Base-by-base conservation (phyloP, 768 basidiomycete species). In the Suillus luteus region DNA sequence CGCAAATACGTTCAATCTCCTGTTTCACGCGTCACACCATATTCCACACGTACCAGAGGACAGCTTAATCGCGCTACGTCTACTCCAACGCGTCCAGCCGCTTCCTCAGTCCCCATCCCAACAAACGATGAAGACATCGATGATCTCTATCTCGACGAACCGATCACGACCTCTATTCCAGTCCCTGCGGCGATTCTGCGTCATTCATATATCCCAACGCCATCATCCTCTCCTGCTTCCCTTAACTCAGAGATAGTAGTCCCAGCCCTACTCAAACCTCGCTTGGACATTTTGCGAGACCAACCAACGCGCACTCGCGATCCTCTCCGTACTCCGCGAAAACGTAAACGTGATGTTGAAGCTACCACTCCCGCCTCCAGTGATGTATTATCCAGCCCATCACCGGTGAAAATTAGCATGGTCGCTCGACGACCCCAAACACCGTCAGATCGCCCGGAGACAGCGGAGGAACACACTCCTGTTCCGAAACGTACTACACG, bases 121-220 rank as follows among this genome's bases (percentile, higher is more conserved):
- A 68, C 77, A 61, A 63, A 71, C 69, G 66, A 64, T 66, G 73
- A 68, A 68, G 74, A 73, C 17, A 73, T 75, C n/a, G 73, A 78
- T 15, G 69, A 75, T 35, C 67, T 79, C 55, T 79, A 78, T 59
- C 69, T 74, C 0, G 76, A 75, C 19, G 73, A 76, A 19, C 73
- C 73, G 2, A 51, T 72, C 75, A 10, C 73, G 75, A 19, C 73
- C 68, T 37, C 61, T 46, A 6, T 75, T 19, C 75, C 2, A 69
- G 63, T 9, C 60, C 60, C 14, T 63, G 61, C 46, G 65, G 66
- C 2, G 60, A 68, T 0, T 54, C 38, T n/a, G 68, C 73, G 35
- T 70, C 72, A n/a, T 61, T 76, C 55, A 2, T 7, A 57, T 27
- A 57, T 57, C 15, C 55, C 55, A 40, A 57, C 55, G 1, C 55